phyloP scores from a whole-genome alignment of 2,329 filamentous ascomycete species.

The Sporothrix mexicana region DNA sequence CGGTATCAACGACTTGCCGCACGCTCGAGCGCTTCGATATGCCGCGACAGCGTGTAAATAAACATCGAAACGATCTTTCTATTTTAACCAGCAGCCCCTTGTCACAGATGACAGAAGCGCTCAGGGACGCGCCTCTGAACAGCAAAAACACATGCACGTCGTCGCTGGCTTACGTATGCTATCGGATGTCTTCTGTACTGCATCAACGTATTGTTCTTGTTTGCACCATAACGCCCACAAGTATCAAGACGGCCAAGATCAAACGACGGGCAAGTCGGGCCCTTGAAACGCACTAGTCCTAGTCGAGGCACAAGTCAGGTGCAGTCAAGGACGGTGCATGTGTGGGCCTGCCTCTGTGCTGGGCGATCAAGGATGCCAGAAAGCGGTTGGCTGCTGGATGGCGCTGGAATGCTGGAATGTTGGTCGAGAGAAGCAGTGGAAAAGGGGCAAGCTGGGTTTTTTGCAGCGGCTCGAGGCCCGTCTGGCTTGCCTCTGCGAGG shows the following conservation, averaged over 20 bases:
- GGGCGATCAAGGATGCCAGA: neutral
- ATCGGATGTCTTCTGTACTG: neutral
- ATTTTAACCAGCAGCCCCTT: constrained; percentile 15
- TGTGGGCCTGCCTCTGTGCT: constrained; percentile 10
- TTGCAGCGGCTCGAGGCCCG: neutral
- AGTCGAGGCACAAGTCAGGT: constrained; percentile 24
- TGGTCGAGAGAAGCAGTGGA: neutral
- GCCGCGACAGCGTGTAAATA: neutral
- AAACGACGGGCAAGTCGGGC: neutral
- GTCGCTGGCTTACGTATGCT: constrained; percentile 12
- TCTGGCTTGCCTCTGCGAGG: neutral
- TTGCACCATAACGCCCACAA: neutral
- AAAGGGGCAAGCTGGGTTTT: neutral
- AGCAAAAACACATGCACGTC: neutral
- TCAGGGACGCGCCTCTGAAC: neutral
- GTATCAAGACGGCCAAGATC: neutral
- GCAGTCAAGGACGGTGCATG: neutral
- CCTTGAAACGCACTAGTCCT: constrained; percentile 31
- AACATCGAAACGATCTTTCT: constrained; percentile 17
- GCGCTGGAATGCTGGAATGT: neutral
- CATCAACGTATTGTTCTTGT: neutral
- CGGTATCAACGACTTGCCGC: neutral
- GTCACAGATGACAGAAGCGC: constrained; percentile 22
- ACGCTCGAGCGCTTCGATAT: neutral
- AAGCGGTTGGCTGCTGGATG: constrained; percentile 27